Base-by-base conservation (phyloP, 306 rosid genomes). In the Cucurbita pepo region DNA sequence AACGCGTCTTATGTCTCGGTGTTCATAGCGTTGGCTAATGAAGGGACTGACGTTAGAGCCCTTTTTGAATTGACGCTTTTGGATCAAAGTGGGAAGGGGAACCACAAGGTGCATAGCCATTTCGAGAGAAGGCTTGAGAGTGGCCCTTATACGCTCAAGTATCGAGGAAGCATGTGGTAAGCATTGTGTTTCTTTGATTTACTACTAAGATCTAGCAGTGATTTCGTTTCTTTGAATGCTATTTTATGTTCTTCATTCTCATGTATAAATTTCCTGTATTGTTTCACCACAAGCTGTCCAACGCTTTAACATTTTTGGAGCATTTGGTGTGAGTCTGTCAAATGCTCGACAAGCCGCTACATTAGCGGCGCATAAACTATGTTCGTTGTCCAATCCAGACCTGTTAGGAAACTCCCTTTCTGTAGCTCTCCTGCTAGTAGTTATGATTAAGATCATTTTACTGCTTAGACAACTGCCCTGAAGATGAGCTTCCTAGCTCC, bases 151-250 rank as follows among this genome's bases (percentile, higher is more conserved):
- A 69, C 74, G 59, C 74, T 69, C 30, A 69, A 69, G 5, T 69
- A 69, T 30, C 74, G 74, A 50, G 74, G 74, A 69, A 69, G 74
- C 59, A 69, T 69, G 74, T 69, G 74, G 74, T 69, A 69, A 69
- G 74, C 19, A 47, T 67, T 44, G 15, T 19, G 54, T 43, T 65
- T 3, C 38, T 6, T 69, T 69, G 58, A 30, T 69, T 30, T 21
- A 5, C 15, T 47, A 0, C 43, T 69, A 8, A 45, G 59, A 50
- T 69, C 55, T 50, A 25, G 15, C 19, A 30, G 5, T 69, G 74
- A 21, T 65, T 11, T 43, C 1, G 18, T 65, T 30, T 41, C 0
- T 8, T 25, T 67, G 72, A 47, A 47, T 44, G 37, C 41, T 25
- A n/a, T 30, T 3, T 50, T 69, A 14, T 69, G 73, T 10, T 48